These are phyloP conservation scores for Xylariomycetidae sp. DNA, from an alignment of 2,329 filamentous ascomycete genomes.

Conservation along the genomic window DNA sequence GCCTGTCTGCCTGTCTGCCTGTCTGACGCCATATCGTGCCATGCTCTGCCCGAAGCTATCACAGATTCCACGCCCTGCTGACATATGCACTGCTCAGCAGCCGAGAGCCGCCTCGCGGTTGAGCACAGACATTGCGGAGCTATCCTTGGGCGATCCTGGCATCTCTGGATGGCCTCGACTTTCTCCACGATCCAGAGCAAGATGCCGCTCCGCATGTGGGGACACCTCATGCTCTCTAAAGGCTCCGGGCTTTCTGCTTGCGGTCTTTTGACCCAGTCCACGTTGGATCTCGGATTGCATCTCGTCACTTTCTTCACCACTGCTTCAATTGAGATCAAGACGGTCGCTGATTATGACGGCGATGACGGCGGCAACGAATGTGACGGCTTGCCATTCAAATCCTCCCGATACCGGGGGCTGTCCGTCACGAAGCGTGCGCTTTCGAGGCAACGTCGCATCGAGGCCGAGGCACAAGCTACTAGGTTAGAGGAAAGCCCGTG, in stretches of 20 bases:
- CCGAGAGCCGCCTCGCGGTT: conserved; percentile 16
- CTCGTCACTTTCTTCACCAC: conserved; percentile 7
- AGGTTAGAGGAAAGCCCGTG: no score
- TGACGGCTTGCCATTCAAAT: no score
- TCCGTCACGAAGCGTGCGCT: no score
- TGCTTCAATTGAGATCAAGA: conserved; percentile 5
- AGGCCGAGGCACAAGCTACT: no score
- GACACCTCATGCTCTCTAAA: conserved; percentile 1
- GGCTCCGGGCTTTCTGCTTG: background rate
- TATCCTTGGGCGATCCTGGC: conserved; percentile 2
- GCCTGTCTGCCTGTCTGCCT: conserved; percentile 1
- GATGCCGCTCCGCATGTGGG: background rate
- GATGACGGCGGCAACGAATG: background rate
- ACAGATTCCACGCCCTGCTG: conserved; percentile 5
- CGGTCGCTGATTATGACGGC: background rate
- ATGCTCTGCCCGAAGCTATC: background rate
- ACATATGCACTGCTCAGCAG: conserved; percentile 10
- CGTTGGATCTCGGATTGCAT: conserved; percentile 9
- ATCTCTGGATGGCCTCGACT: background rate
- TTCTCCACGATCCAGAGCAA: no score
- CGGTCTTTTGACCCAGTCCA: conserved; percentile 3
- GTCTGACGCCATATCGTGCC: conserved; percentile 1
- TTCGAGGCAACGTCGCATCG: no score
- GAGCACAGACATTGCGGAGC: conserved; percentile 8
- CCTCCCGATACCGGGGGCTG: no score